Percentiles rank a stretch among this genome's conserved stretches.
Conservation (phyloP, 208 protist species). For the Crithidia mellificae region DNA sequence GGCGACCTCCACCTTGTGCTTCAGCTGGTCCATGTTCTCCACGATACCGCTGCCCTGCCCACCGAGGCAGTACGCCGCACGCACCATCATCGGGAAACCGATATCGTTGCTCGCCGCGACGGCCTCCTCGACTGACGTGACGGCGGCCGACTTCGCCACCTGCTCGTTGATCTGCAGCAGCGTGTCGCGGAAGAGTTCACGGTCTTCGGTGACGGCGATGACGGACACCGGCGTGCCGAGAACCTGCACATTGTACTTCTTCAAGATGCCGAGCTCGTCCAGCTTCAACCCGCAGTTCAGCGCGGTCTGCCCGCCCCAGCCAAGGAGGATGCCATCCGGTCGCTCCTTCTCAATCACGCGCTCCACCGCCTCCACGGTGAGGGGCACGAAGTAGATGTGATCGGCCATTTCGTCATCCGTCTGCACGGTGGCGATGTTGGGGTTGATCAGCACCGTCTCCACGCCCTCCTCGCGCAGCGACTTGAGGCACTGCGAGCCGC, state of each 20-base stretch:
- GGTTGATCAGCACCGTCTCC: conserved; percentile 98
- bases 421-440: conserved; percentile 99
- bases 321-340: conserved; percentile 95
- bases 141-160: conserved; percentile 81
- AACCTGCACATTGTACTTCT: conserved; percentile 94
- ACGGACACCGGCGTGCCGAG: conserved; percentile 95
- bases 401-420: conserved; percentile 97
- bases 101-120: conserved; percentile 71
- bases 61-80: conserved; percentile 97
- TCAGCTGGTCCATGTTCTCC: conserved; percentile 80
- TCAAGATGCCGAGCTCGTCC: conserved; percentile 89
- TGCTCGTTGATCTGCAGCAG: conserved; percentile 96
- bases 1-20: conserved; percentile 80
- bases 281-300: conserved; percentile 98
- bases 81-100: conserved; percentile 97
- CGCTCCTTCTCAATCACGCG: conserved; percentile 95
- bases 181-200: conserved; percentile 97
- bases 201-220: conserved; percentile 97
- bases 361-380: conserved; percentile 93
- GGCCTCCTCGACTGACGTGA: conserved; percentile 76
- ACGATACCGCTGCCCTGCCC: conserved; percentile 98
- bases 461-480: conserved; percentile 98
- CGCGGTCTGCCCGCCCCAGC: conserved; percentile 98
- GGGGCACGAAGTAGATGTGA: conserved; percentile 97
- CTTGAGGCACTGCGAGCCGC: conserved; percentile 98